A percentile compares a stretch with the other conserved stretches of the same genome.
These are phyloP conservation scores for Neofusicoccum laricinum DNA, from an alignment of 2,329 filamentous ascomycete species.

Conservation along the genomic window DNA sequence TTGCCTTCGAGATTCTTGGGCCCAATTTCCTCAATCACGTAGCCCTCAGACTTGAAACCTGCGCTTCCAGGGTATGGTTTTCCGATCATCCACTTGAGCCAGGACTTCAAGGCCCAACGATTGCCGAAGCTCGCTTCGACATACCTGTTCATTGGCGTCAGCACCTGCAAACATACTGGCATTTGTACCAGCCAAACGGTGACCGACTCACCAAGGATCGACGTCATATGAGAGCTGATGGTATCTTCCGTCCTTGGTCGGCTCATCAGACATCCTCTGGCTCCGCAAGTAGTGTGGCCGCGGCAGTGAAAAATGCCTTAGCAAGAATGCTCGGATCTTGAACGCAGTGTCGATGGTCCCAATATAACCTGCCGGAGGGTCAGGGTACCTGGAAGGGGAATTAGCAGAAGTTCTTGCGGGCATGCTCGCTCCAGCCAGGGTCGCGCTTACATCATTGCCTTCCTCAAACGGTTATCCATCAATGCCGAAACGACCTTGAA, in stretches of 20 bases:
- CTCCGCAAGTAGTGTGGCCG: slow-evolving; percentile 44
- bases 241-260: slow-evolving; percentile 51
- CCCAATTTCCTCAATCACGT: slow-evolving; percentile 59
- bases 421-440: slow-evolving; percentile 39
- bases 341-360: slow-evolving; percentile 49
- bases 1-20: slow-evolving; percentile 54
- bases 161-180: neutral
- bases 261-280: slow-evolving; percentile 30
- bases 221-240: slow-evolving; percentile 54
- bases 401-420: neutral
- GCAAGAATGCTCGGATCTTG: slow-evolving; percentile 50
- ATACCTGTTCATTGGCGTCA: slow-evolving; percentile 25
- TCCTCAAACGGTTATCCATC: slow-evolving; percentile 62
- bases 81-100: slow-evolving; percentile 47
- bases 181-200: neutral
- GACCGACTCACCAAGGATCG: slow-evolving; percentile 55
- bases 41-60: slow-evolving; percentile 51
- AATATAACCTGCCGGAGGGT: slow-evolving; percentile 34
- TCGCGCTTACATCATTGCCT: slow-evolving; percentile 54
- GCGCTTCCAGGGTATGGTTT: slow-evolving; percentile 48
- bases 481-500: slow-evolving; percentile 55
- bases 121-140: slow-evolving; percentile 58
- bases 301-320: slow-evolving; percentile 61
- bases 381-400: slow-evolving; percentile 30
- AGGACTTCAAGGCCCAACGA: slow-evolving; percentile 59